Percentiles rank a stretch among this genome's conserved stretches.
These are phyloP conservation scores for Vigna angularis DNA, from an alignment of 306 rosid species.

Conservation along the genomic window DNA sequence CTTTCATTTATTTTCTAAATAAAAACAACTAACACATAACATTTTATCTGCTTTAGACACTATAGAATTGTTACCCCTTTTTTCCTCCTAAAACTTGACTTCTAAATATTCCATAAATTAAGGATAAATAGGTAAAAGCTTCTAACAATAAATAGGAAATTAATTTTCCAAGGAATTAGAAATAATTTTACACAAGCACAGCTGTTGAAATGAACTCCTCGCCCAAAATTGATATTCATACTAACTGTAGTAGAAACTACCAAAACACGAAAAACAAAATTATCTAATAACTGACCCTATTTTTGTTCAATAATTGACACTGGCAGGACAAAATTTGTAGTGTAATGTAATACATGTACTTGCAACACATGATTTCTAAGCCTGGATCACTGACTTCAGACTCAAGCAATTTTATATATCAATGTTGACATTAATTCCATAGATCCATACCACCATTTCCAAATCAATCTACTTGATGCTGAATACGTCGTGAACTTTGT, in stretches of 20 bases:
- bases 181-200: neutral
- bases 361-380: neutral
- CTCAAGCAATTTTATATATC: neutral
- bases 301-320: neutral
- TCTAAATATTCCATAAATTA: neutral
- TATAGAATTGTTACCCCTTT: too few relatives aligned
- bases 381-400: neutral
- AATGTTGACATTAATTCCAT: neutral
- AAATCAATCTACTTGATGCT: constrained; percentile 1
- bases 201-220: neutral
- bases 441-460: neutral
- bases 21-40: too few relatives aligned
- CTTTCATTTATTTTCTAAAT: too few relatives aligned
- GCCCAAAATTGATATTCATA: neutral
- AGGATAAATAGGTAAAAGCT: neutral
- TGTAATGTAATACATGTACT: neutral
- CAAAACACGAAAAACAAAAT: neutral
- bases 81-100: neutral
- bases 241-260: neutral
- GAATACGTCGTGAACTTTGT: neutral
- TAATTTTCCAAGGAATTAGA: neutral
- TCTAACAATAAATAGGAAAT: neutral
- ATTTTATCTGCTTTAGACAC: too few relatives aligned
- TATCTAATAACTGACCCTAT: neutral
- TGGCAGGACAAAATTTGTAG: neutral